Percentiles rank a stretch among this genome's conserved stretches.
These are phyloP conservation scores for Jamesozyma jinghongensis DNA, from an alignment of 805 yeast genomes.

Conservation along the genomic window DNA sequence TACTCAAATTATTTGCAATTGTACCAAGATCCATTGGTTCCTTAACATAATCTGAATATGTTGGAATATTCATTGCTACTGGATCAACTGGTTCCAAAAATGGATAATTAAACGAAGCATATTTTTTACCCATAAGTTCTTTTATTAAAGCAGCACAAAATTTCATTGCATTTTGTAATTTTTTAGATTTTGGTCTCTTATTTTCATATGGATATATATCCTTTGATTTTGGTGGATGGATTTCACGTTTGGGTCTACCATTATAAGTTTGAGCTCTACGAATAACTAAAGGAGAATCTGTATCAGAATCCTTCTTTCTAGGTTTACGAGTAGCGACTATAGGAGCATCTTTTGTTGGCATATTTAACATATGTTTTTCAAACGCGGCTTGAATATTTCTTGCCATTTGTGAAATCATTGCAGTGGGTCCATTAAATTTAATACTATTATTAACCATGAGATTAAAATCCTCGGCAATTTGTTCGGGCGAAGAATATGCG, in stretches of 20 bases:
- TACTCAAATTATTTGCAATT: constrained; percentile 65
- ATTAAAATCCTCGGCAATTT: constrained; percentile 68
- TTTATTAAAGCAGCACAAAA: constrained; percentile 75
- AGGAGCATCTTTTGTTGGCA: constrained; percentile 57
- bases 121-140: constrained; percentile 76
- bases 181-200: constrained; percentile 71
- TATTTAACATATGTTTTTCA: constrained; percentile 83
- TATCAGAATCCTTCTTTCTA: constrained; percentile 11
- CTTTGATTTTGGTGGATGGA: constrained; percentile 92
- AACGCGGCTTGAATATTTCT: constrained; percentile 83
- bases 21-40: constrained; percentile 95
- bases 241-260: constrained; percentile 89
- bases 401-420: constrained; percentile 87
- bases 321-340: constrained; percentile 18
- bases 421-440: constrained; percentile 74
- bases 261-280: constrained; percentile 68
- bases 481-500: constrained; percentile 64
- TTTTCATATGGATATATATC: constrained; percentile 81
- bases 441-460: constrained; percentile 77
- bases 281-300: constrained; percentile 34
- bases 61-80: constrained; percentile 85
- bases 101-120: constrained; percentile 79
- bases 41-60: constrained; percentile 76
- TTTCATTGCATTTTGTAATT: constrained; percentile 78
- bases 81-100: constrained; percentile 93